Percentiles rank a stretch among this genome's conserved stretches.
Evolutionary conservation across 1,284 basidiomycete species (phyloP).

Genomic region (Mycosarcoma mackinlayi): DNA sequence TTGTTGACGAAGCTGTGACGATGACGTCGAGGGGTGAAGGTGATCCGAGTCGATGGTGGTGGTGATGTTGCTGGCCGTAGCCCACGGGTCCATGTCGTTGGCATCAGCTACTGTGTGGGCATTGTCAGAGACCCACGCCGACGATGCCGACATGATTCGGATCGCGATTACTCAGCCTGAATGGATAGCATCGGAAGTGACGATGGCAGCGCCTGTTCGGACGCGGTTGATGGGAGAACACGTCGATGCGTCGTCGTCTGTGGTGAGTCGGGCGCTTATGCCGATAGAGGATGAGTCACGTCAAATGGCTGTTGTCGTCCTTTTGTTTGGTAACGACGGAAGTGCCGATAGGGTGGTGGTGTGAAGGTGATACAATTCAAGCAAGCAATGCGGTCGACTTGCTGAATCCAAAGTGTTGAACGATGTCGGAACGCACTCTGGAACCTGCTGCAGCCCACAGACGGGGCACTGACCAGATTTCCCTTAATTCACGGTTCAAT

Average conservation of each 20-base stretch:
- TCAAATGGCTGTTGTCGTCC: no score
- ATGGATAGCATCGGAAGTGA: not conserved
- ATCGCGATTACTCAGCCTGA: not conserved
- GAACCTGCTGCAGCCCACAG: not conserved
- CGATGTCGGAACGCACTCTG: not conserved
- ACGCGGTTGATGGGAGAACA: no score
- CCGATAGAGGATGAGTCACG: no score
- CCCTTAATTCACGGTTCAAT: no score
- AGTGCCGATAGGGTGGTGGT: no score
- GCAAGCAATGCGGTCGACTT: not conserved
- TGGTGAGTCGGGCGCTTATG: no score
- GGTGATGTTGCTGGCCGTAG: not conserved
- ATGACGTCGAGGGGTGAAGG: conserved; percentile 11
- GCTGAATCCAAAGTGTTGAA: conserved; percentile 3
- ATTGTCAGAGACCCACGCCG: conserved; percentile 30
- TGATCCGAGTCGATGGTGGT: conserved; percentile 20
- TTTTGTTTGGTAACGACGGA: no score
- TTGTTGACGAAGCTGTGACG: conserved; percentile 13
- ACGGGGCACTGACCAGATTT: conserved; percentile 6
- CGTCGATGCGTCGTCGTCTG: no score
- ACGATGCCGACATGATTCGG: conserved; percentile 25
- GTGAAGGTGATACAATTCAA: not conserved
- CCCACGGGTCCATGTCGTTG: conserved; percentile 23
- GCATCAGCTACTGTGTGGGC: not conserved
- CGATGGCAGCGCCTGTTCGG: conserved; percentile 1